Conservation (phyloP, 2,329 filamentous ascomycete genomes). For the Phoma sp. region DNA sequence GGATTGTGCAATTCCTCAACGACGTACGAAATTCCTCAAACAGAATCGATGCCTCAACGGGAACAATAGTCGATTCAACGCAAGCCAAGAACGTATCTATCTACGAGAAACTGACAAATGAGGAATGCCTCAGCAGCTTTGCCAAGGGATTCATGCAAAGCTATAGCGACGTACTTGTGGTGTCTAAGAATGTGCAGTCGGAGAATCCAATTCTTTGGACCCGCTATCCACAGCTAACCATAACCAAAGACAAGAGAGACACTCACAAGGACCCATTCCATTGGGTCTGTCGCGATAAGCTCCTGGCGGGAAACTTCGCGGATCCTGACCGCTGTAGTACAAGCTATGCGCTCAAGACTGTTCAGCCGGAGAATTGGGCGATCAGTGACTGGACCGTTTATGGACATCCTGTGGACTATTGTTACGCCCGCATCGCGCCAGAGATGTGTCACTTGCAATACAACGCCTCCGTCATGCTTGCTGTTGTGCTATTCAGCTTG, state of each 20-base stretch:
- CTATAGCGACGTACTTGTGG: conserved; percentile 18
- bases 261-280: conserved; percentile 22
- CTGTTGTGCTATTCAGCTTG: conserved; percentile 22
- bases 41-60: not conserved
- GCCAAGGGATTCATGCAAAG: conserved; percentile 16
- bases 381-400: conserved; percentile 23
- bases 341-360: not conserved
- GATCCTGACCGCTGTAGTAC: conserved; percentile 1
- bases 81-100: not conserved
- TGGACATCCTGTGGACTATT: conserved; percentile 18
- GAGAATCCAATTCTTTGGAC: conserved; percentile 19
- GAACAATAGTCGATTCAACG: not conserved
- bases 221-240: conserved; percentile 17
- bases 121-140: conserved; percentile 17
- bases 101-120: conserved; percentile 1
- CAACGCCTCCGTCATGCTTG: conserved; percentile 21
- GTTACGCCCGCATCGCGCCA: conserved; percentile 15
- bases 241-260: conserved; percentile 11
- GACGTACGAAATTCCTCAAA: conserved; percentile 10
- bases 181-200: conserved; percentile 8
- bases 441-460: conserved; percentile 26
- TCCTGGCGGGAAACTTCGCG: not conserved
- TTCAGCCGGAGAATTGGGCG: conserved; percentile 18
- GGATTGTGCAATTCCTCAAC: conserved; percentile 12
- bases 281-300: conserved; percentile 22